Evolutionary conservation across 768 basidiomycete species (phyloP).

Genomic region (Termitomyces sp.): DNA sequence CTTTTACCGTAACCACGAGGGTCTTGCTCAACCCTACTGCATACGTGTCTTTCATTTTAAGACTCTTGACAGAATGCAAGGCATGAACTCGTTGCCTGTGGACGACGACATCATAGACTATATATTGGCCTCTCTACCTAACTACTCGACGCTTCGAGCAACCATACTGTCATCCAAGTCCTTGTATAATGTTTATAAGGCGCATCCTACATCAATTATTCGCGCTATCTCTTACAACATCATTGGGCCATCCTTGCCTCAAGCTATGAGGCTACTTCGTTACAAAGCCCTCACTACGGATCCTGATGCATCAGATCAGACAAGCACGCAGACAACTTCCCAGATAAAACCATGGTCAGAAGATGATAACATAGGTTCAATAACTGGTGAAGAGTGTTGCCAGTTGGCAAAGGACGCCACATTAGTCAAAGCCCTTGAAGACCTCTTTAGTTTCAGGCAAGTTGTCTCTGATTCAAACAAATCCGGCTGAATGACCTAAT

Average conservation of each 20-base stretch:
- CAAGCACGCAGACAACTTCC: neutral
- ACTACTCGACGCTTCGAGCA: constrained; percentile 23
- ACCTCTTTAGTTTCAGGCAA: constrained; percentile 37
- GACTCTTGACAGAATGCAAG: constrained; percentile 3
- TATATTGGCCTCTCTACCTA: constrained; percentile 22
- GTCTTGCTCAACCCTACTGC: neutral
- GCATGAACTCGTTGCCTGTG: constrained; percentile 17
- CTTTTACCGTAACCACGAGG: too few relatives aligned
- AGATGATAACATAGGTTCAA: constrained; percentile 12
- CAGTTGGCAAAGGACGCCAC: constrained; percentile 20
- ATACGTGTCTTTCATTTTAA: neutral
- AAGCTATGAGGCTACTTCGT: constrained; percentile 23
- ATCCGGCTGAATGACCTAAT: neutral
- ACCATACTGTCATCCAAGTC: constrained; percentile 24
- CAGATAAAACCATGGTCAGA: constrained; percentile 8
- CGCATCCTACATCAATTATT: constrained; percentile 25
- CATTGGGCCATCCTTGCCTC: constrained; percentile 25
- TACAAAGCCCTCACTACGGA: constrained; percentile 7
- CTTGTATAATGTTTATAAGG: constrained; percentile 25
- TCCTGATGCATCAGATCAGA: neutral
- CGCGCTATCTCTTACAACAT: constrained; percentile 25
- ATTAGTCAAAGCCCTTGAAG: constrained; percentile 27
- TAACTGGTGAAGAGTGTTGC: constrained; percentile 18
- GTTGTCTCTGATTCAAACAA: constrained; percentile 1
- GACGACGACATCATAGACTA: constrained; percentile 27